Percentiles rank a stretch among this genome's conserved stretches.
phyloP scores from a whole-genome alignment of 192 early-diverging fungal genomes.

The Gaertneriomyces sp. region DNA sequence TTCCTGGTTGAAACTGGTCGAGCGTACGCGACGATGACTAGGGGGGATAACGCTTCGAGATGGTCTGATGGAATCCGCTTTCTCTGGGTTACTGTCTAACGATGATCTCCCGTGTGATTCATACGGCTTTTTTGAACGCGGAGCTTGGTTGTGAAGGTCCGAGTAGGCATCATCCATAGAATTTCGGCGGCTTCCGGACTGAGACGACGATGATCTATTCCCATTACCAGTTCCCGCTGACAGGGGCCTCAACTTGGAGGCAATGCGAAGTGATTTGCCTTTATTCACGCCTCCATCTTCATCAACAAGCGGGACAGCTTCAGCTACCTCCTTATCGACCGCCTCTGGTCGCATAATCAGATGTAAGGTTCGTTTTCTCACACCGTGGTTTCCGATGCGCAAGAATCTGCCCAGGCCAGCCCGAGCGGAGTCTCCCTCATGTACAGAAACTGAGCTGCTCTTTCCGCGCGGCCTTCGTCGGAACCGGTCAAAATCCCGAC shows the following conservation, averaged over 20 bases:
- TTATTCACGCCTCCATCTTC: conserved; percentile 19
- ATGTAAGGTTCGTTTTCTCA: conserved; percentile 25
- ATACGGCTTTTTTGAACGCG: no score
- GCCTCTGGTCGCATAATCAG: conserved; percentile 39
- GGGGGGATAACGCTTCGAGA: conserved; percentile 12
- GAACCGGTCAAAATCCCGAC: conserved; percentile 28
- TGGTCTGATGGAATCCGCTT: conserved; percentile 10
- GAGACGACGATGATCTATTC: background rate
- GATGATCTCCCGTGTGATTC: conserved; percentile 1
- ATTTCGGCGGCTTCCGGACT: conserved; percentile 3
- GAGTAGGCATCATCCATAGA: conserved; percentile 11
- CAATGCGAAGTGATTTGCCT: conserved; percentile 5
- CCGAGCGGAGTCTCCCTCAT: conserved; percentile 10
- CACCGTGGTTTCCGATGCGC: conserved; percentile 13
- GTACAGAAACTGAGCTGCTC: background rate
- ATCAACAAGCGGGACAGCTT: conserved; percentile 15
- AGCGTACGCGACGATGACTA: conserved; percentile 33
- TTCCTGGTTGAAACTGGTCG: conserved; percentile 34
- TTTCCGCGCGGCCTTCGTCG: conserved; percentile 11
- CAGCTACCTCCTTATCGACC: conserved; percentile 21
- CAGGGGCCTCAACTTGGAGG: conserved; percentile 3
- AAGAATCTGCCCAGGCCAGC: conserved; percentile 16
- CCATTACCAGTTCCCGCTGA: conserved; percentile 1
- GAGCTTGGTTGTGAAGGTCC: background rate
- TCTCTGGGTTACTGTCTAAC: conserved; percentile 9